Base-by-base conservation (phyloP, 208 protist genomes). In the Leishmania lainsoni region DNA sequence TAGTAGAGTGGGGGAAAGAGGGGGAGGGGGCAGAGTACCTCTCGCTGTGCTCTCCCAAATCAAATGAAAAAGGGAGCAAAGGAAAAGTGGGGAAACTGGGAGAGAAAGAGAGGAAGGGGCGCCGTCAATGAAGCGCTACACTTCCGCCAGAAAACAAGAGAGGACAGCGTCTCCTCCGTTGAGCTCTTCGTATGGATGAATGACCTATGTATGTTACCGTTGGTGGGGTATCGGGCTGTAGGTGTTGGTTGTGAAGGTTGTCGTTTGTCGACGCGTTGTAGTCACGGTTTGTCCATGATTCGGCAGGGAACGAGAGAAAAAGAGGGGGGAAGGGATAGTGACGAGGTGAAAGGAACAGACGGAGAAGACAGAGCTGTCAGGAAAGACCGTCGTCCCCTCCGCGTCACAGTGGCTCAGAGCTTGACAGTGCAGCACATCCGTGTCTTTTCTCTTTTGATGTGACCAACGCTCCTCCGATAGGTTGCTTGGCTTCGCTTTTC, bases 71-170 rank as follows among this genome's bases (percentile, higher is more conserved):
- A 66, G 29, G 29, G 61, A 35, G 61, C 0, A 17, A 5, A 68
- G 32, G 16, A 35, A 39, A 59, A 63, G 29, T 9, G 26, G 26
- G 26, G 12, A 10, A 32, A 63, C 58, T 5, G 8, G 29, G 9
- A 63, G 48, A 74, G 45, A 29, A 51, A n/a, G 48, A 26, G 49
- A 48, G 29, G 22, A 48, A 29, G n/a, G 14, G n/a, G 26, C 14
- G 49, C n/a, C 1, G 49, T 75, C 49, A 6, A 42, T 14, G 26
- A 75, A 58, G 29, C 48, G 49, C 26, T 45, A 26, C n/a, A 16
- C 20, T 65, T 54, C 39, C 48, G 45, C 35, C 72, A 70, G 74
- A 66, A 84, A 74, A 81, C n/a, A 79, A 82, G 79, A 76, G 73
- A 63, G 80, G 75, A 63, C 6, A 74, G 49, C 45, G 71, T 35